Conservation (phyloP, 495 filamentous ascomycete species). For the Monascus purpureus region DNA sequence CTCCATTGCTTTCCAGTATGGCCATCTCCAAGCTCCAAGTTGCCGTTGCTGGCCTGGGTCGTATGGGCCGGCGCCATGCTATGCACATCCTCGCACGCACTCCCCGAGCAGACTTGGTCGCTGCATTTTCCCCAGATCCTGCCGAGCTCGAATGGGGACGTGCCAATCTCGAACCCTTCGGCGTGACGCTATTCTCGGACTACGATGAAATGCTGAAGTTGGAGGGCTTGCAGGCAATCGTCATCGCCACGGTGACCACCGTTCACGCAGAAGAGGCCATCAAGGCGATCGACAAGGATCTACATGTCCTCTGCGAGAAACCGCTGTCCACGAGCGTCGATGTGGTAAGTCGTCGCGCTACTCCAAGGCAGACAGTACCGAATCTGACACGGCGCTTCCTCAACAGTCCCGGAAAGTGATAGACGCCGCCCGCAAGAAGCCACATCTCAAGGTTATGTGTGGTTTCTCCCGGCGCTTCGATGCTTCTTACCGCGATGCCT, state of each 20-base stretch:
- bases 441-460: constrained; percentile 44
- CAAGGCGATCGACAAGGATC: constrained; percentile 37
- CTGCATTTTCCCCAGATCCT: constrained; percentile 35
- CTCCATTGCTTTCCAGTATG: too few species aligned
- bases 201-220: constrained; percentile 45
- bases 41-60: background rate
- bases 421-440: constrained; percentile 27
- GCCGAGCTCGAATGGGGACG: constrained; percentile 38
- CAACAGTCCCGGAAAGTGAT: constrained; percentile 36
- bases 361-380: background rate
- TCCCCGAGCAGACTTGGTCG: constrained; percentile 19
- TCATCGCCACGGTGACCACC: constrained; percentile 35
- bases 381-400: background rate
- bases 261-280: constrained; percentile 40
- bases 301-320: constrained; percentile 45
- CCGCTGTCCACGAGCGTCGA: constrained; percentile 36
- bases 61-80: background rate
- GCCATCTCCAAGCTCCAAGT: background rate
- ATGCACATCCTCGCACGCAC: background rate
- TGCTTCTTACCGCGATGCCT: constrained; percentile 39
- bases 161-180: constrained; percentile 30
- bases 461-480: constrained; percentile 47
- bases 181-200: constrained; percentile 30
- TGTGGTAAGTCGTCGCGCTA: constrained; percentile 5
- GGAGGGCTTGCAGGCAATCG: constrained; percentile 37